phyloP scores from a whole-genome alignment of 805 yeast species.

The Tetrapisispora fleetii region DNA sequence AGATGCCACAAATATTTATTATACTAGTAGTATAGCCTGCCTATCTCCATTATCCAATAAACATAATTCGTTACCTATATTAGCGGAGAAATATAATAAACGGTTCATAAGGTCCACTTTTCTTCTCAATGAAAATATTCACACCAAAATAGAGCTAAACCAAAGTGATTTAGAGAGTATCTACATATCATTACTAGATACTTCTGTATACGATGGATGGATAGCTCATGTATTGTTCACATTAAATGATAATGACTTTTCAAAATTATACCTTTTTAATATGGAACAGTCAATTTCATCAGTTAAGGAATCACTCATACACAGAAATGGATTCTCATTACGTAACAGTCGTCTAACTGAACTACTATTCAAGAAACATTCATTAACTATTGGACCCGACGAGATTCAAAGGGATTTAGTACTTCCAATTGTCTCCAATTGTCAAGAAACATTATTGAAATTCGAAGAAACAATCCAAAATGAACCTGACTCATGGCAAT shows the following conservation, averaged over 20 bases:
- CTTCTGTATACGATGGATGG: conserved; percentile 44
- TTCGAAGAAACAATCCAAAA: conserved; percentile 10
- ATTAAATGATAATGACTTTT: conserved; percentile 11
- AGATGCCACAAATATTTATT: too few relatives aligned
- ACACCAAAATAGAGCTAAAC: conserved; percentile 24
- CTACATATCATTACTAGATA: conserved; percentile 36
- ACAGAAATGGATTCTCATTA: conserved; percentile 29
- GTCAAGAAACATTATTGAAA: conserved; percentile 17
- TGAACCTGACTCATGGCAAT: background rate
- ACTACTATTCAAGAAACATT: conserved; percentile 1
- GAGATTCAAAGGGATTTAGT: conserved; percentile 9
- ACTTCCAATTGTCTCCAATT: conserved; percentile 14
- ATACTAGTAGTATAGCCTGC: conserved; percentile 31
- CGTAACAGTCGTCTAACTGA: conserved; percentile 30
- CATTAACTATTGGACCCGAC: background rate
- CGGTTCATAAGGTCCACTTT: conserved; percentile 32
- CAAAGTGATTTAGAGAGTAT: conserved; percentile 24
- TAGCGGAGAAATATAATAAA: conserved; percentile 38
- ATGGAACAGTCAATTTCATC: conserved; percentile 4
- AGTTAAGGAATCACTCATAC: conserved; percentile 15
- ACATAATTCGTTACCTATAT: conserved; percentile 43
- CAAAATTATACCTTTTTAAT: conserved; percentile 15
- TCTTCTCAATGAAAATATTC: conserved; percentile 30
- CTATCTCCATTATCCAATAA: conserved; percentile 42
- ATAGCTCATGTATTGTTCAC: conserved; percentile 26